Evolutionary conservation across 345 rosid genomes (phyloP).

Genomic region (Brassica juncea): DNA sequence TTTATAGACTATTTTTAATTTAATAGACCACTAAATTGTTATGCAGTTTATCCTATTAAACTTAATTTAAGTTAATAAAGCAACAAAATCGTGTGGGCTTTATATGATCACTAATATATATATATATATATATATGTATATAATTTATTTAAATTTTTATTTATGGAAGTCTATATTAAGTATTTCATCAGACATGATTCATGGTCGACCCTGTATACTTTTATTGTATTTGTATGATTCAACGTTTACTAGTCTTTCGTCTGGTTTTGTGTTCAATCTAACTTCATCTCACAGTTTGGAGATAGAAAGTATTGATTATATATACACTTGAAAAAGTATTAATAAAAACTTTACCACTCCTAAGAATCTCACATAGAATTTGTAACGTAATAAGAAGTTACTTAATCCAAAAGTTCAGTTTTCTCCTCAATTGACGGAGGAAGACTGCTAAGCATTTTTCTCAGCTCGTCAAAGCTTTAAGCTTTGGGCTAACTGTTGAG

Average conservation of each 20-base stretch:
- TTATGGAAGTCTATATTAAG: too few species aligned
- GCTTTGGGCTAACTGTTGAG: conserved; percentile 57
- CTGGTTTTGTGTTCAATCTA: background rate
- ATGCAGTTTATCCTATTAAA: too few species aligned
- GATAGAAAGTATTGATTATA: background rate
- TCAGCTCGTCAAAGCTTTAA: conserved; percentile 56
- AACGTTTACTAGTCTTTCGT: background rate
- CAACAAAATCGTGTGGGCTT: too few species aligned
- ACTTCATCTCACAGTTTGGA: background rate
- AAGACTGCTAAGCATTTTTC: conserved; percentile 51
- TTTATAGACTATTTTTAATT: too few species aligned
- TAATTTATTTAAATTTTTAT: too few species aligned
- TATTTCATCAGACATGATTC: too few species aligned
- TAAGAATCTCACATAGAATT: background rate
- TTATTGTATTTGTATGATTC: too few species aligned
- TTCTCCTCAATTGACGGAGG: conserved; percentile 41
- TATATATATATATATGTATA: too few species aligned
- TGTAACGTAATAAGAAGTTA: background rate
- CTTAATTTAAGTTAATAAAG: too few species aligned
- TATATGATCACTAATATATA: too few species aligned
- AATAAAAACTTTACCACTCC: background rate
- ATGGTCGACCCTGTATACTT: too few species aligned
- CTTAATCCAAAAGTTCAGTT: conserved; percentile 27
- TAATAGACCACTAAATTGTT: too few species aligned
- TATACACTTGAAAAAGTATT: conserved; percentile 16